Evolutionary conservation across 140 eudicot genomes (phyloP).

Genomic region (Bidens hawaiensis): DNA sequence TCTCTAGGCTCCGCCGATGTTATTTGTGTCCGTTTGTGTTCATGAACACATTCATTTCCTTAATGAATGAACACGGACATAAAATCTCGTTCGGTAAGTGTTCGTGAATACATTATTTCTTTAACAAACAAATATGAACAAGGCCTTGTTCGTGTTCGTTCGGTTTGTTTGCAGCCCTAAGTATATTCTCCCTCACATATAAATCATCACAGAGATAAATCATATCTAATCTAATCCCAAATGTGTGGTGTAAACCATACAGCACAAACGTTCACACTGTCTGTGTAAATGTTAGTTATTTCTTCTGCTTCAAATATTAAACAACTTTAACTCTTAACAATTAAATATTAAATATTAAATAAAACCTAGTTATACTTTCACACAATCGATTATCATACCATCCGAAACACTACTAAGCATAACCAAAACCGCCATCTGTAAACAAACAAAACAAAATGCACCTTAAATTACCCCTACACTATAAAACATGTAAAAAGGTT

Average conservation of each 20-base stretch:
- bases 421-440: neutral
- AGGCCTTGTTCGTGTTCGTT: no score
- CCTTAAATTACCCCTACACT: conserved; percentile 3
- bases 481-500: neutral
- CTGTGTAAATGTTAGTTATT: neutral
- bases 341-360: neutral
- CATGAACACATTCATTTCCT: no score
- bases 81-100: no score
- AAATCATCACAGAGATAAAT: conserved; percentile 1
- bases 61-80: no score
- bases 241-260: conserved; percentile 5
- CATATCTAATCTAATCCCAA: conserved; percentile 14
- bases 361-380: neutral
- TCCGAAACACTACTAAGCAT: conserved; percentile 2
- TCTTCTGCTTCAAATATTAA: conserved; percentile 6
- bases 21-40: no score
- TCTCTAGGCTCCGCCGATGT: no score
- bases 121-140: no score
- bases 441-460: conserved; percentile 6
- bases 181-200: neutral
- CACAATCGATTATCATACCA: neutral
- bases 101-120: no score
- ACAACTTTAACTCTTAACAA: neutral
- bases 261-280: neutral
- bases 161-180: neutral